A percentile compares a stretch with the other conserved stretches of the same genome.
These are phyloP conservation scores for Vitis riparia DNA, from an alignment of 164 flowering plant genomes.

Conservation along the genomic window DNA sequence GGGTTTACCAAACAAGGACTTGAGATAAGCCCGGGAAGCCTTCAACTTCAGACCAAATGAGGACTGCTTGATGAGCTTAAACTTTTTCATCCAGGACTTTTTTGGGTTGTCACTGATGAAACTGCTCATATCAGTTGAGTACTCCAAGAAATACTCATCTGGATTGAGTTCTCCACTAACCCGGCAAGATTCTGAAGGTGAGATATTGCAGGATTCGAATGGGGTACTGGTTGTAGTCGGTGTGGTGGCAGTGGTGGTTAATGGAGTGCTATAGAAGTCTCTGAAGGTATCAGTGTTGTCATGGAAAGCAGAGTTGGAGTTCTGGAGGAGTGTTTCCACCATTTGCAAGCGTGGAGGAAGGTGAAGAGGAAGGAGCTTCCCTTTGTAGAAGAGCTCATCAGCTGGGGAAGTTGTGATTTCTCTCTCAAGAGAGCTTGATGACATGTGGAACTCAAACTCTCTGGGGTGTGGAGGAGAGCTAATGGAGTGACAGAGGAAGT, in stretches of 20 bases:
- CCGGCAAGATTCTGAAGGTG: conserved; percentile 49
- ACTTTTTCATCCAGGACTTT: conserved; percentile 37
- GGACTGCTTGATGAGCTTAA: conserved; percentile 34
- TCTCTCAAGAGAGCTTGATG: conserved; percentile 27
- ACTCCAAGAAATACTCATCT: conserved; percentile 34
- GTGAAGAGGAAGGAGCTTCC: conserved; percentile 70
- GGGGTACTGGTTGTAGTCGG: conserved; percentile 44
- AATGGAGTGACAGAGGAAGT: conserved; percentile 20
- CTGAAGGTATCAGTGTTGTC: conserved; percentile 16
- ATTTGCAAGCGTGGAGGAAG: conserved; percentile 56
- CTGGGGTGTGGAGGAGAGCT: conserved; percentile 26
- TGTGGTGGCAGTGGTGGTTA: conserved; percentile 30
- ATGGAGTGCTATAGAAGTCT: conserved; percentile 46
- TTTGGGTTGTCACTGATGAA: conserved; percentile 20
- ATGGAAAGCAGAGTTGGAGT: conserved; percentile 9
- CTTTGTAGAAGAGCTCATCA: conserved; percentile 71
- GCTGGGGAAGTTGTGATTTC: conserved; percentile 59
- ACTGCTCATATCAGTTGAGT: conserved; percentile 9
- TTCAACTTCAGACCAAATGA: conserved; percentile 35
- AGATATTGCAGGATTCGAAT: conserved; percentile 53
- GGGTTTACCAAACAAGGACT: conserved; percentile 43
- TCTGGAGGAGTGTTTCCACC: conserved; percentile 49
- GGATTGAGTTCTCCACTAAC: conserved; percentile 51
- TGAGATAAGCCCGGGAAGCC: conserved; percentile 46
- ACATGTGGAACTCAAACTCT: conserved; percentile 72